Evolutionary conservation across 1,139 yeast species (phyloP).

Genomic region (Taphrina deformans): DNA sequence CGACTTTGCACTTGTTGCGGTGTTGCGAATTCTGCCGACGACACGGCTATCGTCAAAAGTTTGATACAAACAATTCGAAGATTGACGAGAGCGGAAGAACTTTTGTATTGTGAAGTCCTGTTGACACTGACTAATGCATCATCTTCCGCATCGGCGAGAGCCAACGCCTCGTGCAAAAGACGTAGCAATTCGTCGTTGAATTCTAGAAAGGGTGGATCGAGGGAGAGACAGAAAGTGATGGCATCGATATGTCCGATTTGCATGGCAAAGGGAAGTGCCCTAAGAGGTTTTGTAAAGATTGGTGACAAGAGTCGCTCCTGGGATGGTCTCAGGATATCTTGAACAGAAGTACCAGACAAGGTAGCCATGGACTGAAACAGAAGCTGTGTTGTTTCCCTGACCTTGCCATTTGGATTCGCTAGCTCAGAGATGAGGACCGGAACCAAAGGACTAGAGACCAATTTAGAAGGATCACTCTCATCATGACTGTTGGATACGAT

Average conservation of each 20-base stretch:
- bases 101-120: conserved; percentile 78
- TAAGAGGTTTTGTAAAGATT: conserved; percentile 90
- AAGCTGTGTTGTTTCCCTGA: conserved; percentile 77
- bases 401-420: conserved; percentile 81
- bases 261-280: conserved; percentile 98
- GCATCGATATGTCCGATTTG: conserved; percentile 98
- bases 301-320: conserved; percentile 82
- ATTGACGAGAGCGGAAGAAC: conserved; percentile 82
- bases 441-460: conserved; percentile 44
- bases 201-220: conserved; percentile 77
- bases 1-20: conserved; percentile 76
- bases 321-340: conserved; percentile 77
- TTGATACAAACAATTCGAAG: conserved; percentile 86
- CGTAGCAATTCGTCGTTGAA: conserved; percentile 87
- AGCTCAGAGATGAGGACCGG: conserved; percentile 81
- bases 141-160: conserved; percentile 96
- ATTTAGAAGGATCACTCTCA: conserved; percentile 15
- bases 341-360: conserved; percentile 65
- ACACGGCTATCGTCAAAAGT: conserved; percentile 76
- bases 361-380: conserved; percentile 69
- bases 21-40: conserved; percentile 65
- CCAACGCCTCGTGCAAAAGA: conserved; percentile 82
- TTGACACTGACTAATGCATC: conserved; percentile 88
- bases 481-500: conserved; percentile 65
- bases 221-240: conserved; percentile 78